phyloP scores from a whole-genome alignment of 495 filamentous ascomycete species.

The Daldinia concentrica region DNA sequence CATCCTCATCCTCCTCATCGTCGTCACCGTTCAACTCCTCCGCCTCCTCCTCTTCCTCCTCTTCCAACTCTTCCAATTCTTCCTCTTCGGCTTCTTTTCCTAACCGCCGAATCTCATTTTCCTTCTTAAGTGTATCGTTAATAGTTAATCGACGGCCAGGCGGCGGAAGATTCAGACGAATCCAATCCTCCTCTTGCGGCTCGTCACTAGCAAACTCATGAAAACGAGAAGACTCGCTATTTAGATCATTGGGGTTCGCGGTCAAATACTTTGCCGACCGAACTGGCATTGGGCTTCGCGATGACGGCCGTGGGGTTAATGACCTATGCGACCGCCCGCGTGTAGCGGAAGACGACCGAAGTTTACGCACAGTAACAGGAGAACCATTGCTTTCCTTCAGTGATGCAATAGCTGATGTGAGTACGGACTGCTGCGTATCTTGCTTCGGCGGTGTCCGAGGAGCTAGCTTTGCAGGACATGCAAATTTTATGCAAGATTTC shows the following conservation, averaged over 20 bases:
- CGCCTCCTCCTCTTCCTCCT: slow-evolving; percentile 69
- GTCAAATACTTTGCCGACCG: slow-evolving; percentile 57
- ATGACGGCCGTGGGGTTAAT: slow-evolving; percentile 52
- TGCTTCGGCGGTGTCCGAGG: slow-evolving; percentile 34
- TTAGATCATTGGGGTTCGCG: slow-evolving; percentile 63
- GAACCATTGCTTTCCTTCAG: slow-evolving; percentile 45
- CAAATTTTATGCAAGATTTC: slow-evolving; percentile 60
- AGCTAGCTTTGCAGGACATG: slow-evolving; percentile 50
- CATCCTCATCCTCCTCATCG: slow-evolving; percentile 59
- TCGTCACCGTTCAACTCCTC: slow-evolving; percentile 57
- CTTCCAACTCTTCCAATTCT: slow-evolving; percentile 74
- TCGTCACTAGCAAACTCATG: slow-evolving; percentile 91
- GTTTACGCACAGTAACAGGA: slow-evolving; percentile 51
- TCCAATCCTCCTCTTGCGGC: slow-evolving; percentile 87
- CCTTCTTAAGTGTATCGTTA: slow-evolving; percentile 88
- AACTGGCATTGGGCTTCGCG: slow-evolving; percentile 47
- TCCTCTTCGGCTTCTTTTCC: slow-evolving; percentile 93
- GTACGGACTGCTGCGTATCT: slow-evolving; percentile 25
- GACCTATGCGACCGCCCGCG: slow-evolving; percentile 58
- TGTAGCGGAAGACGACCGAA: slow-evolving; percentile 55
- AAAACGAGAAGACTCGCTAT: slow-evolving; percentile 77
- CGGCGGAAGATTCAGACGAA: slow-evolving; percentile 66
- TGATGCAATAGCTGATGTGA: slow-evolving; percentile 34
- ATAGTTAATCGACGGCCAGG: slow-evolving; percentile 79
- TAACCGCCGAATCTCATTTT: slow-evolving; percentile 84